Evolutionary conservation across 1,284 basidiomycete species (phyloP), one percentile per base, ranked within the genome.

Genomic region (Naganishia albida): DNA sequence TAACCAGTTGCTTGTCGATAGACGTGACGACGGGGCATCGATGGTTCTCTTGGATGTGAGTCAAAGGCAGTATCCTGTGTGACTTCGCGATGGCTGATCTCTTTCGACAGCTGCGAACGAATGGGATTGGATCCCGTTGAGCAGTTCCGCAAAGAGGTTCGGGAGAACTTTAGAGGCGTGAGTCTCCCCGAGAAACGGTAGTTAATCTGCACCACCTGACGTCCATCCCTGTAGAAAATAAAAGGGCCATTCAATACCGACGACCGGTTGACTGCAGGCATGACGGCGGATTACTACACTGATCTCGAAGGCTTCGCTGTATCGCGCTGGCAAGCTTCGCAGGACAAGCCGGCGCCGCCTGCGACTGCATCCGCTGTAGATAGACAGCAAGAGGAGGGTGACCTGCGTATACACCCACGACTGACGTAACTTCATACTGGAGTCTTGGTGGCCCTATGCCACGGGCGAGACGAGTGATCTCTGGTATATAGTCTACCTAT

Each of bases 221-320:
- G 7, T 10, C 16, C n/a, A 23, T 46, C 23, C 25, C 10, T 1
- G 34, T 28, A 64, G 52, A 87, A 87, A 66, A 82, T 93, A 49
- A 91, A 90, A 73, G 90, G 90, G 0, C 91, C 91, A 2, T 93
- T 93, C 78, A 93, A 93, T 77, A 83, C 83, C 0, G 84, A 83
- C 25, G 91, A 89, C 72, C 79, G 91, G 52, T 85, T 86, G 71
- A 87, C 84, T 73, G 91, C 91, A 7, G 88, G 88, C 15, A 78
- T 91, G 80, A 86, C 84, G 4, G 81, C 77, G 52, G 86, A 85
- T 30, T 91, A 87, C 72, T 90, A 90, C 74, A 85, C 87, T 72
- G 82, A 86, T 71, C 78, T 93, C 67, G 82, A 78, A 60, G 90
- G 90, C 1, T 63, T 63, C 6, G 50, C 60, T 8, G 38, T 34